phyloP scores from a whole-genome alignment of 306 rosid genomes.

The Begonia masoniana region DNA sequence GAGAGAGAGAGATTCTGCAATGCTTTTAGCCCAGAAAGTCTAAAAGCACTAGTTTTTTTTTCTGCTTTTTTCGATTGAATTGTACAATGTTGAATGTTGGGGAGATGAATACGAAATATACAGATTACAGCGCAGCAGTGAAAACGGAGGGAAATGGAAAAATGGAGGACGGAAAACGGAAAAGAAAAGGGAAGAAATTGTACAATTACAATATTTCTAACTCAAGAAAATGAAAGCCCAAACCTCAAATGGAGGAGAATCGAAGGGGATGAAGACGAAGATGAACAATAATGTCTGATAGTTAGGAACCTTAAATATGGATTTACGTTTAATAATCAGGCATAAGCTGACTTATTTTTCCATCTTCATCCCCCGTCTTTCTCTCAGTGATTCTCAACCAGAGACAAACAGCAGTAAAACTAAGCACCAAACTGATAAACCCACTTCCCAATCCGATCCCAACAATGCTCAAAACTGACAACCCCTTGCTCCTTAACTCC shows the following conservation, averaged over 20 bases:
- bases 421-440: slow-evolving; percentile 61
- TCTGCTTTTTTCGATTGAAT: slow-evolving; percentile 12
- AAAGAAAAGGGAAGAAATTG: slow-evolving; percentile 7
- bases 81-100: slow-evolving; percentile 26
- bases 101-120: neutral
- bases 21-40: too few species aligned
- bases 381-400: slow-evolving; percentile 82
- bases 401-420: slow-evolving; percentile 85
- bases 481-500: slow-evolving; percentile 39
- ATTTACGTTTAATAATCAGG: slow-evolving; percentile 59
- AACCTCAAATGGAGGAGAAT: too few species aligned
- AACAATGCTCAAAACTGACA: slow-evolving; percentile 79
- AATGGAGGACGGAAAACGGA: too few species aligned
- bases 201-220: neutral
- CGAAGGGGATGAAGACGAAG: too few species aligned
- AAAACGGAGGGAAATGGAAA: too few species aligned
- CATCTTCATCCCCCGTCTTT: slow-evolving; percentile 65
- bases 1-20: too few species aligned
- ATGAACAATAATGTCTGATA: too few species aligned
- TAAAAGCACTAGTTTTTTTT: neutral
- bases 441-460: slow-evolving; percentile 99
- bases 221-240: neutral
- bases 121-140: too few species aligned
- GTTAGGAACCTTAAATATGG: neutral
- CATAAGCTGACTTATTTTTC: slow-evolving; percentile 70